A percentile compares a stretch with the other conserved stretches of the same genome.
phyloP scores from a whole-genome alignment of 2,329 filamentous ascomycete genomes.

The Amylocarpus encephaloides region DNA sequence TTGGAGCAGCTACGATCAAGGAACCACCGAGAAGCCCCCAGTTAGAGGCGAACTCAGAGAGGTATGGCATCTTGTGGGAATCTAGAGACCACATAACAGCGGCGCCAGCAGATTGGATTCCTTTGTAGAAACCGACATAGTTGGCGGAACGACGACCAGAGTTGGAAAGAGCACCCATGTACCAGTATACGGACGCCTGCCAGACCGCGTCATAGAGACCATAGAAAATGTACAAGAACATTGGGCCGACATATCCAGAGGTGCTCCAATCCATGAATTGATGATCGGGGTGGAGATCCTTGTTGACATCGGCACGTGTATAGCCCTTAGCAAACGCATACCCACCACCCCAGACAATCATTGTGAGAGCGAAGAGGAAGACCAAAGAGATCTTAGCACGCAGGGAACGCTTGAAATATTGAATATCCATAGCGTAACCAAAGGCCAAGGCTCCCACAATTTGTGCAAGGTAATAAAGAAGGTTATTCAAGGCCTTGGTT shows the following conservation, averaged over 20 bases:
- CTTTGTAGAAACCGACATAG: slow-evolving; percentile 85
- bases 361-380: slow-evolving; percentile 61
- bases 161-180: slow-evolving; percentile 90
- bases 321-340: slow-evolving; percentile 69
- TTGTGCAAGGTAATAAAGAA: slow-evolving; percentile 74
- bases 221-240: slow-evolving; percentile 88
- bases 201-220: slow-evolving; percentile 84
- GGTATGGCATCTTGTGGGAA: slow-evolving; percentile 53
- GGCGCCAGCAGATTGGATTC: slow-evolving; percentile 79
- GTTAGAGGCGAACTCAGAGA: slow-evolving; percentile 65
- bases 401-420: slow-evolving; percentile 52
- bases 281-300: slow-evolving; percentile 10
- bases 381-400: slow-evolving; percentile 60
- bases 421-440: slow-evolving; percentile 63
- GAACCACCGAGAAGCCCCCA: slow-evolving; percentile 74
- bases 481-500: slow-evolving; percentile 68
- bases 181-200: slow-evolving; percentile 92
- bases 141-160: slow-evolving; percentile 88
- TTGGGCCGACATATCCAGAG: slow-evolving; percentile 64
- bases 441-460: slow-evolving; percentile 70
- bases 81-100: slow-evolving; percentile 72
- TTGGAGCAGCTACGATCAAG: slow-evolving; percentile 68
- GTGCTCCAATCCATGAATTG: slow-evolving; percentile 55
- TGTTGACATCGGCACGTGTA: slow-evolving; percentile 36
- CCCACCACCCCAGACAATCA: slow-evolving; percentile 77